Percentiles rank a stretch among this genome's conserved stretches.
These are phyloP conservation scores for Pezizomycotina sp. DNA, from an alignment of 2,329 filamentous ascomycete genomes.

Conservation along the genomic window DNA sequence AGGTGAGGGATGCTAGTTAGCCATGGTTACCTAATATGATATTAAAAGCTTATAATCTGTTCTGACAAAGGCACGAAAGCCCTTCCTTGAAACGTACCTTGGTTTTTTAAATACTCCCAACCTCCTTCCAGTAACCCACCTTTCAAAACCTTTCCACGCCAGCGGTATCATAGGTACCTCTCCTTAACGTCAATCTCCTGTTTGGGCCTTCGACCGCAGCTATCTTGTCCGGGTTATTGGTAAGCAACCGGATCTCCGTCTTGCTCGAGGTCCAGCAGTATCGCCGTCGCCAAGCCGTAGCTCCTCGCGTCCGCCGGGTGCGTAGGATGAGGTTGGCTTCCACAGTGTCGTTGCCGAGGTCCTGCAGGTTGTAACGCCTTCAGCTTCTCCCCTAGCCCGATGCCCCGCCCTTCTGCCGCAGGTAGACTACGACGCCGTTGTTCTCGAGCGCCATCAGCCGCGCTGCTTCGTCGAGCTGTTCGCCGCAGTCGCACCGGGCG, in stretches of 20 bases:
- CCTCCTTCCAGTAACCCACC: slow-evolving; percentile 70
- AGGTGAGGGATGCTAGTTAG: neutral
- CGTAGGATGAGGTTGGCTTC: slow-evolving; percentile 76
- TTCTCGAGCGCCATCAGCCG: slow-evolving; percentile 60
- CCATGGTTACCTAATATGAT: slow-evolving; percentile 11
- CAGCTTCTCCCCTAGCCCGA: slow-evolving; percentile 84
- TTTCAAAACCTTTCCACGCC: slow-evolving; percentile 69
- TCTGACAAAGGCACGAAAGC: slow-evolving; percentile 1
- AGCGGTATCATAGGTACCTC: slow-evolving; percentile 89
- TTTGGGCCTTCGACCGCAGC: slow-evolving; percentile 83
- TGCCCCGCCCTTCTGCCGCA: slow-evolving; percentile 90
- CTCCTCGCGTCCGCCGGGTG: slow-evolving; percentile 90
- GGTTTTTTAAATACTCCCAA: slow-evolving; percentile 88
- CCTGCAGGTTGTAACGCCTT: slow-evolving; percentile 97
- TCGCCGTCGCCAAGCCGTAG: slow-evolving; percentile 91
- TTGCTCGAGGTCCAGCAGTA: slow-evolving; percentile 73
- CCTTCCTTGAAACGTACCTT: slow-evolving; percentile 46
- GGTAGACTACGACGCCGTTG: slow-evolving; percentile 85
- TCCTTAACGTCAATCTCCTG: slow-evolving; percentile 71
- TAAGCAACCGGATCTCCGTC: slow-evolving; percentile 64
- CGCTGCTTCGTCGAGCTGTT: slow-evolving; percentile 92
- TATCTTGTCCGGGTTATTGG: slow-evolving; percentile 96
- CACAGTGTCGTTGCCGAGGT: slow-evolving; percentile 91
- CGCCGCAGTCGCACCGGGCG: slow-evolving; percentile 89
- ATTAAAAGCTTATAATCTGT: slow-evolving; percentile 3